Percentiles rank a stretch among this genome's conserved stretches.
Evolutionary conservation across 2,329 filamentous ascomycete species (phyloP).

Genomic region (Talaromyces sp.): DNA sequence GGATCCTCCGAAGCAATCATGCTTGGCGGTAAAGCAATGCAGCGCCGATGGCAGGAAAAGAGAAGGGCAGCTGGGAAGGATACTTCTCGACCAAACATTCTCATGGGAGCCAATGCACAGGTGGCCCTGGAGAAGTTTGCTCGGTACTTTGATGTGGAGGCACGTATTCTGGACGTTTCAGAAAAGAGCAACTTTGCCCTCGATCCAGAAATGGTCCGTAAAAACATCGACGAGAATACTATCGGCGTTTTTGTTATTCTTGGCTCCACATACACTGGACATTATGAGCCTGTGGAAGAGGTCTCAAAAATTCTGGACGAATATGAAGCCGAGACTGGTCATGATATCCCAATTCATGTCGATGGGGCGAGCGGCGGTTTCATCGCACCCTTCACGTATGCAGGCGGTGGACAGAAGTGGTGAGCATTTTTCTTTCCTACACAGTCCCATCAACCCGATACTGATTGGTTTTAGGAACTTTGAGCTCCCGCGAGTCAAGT

Average conservation of each 20-base stretch:
- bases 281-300: slow-evolving; percentile 69
- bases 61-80: slow-evolving; percentile 60
- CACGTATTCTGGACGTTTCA: slow-evolving; percentile 61
- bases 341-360: slow-evolving; percentile 62
- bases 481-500: slow-evolving; percentile 36
- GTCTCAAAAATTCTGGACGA: slow-evolving; percentile 64
- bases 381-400: slow-evolving; percentile 42
- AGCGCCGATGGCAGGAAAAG: slow-evolving; percentile 68
- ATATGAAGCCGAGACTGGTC: slow-evolving; percentile 59
- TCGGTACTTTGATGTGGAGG: slow-evolving; percentile 70
- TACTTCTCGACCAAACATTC: slow-evolving; percentile 63
- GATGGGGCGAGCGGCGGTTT: slow-evolving; percentile 45
- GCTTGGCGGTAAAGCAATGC: slow-evolving; percentile 69
- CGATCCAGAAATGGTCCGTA: slow-evolving; percentile 60
- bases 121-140: slow-evolving; percentile 72
- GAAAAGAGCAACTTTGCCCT: slow-evolving; percentile 60
- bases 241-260: slow-evolving; percentile 73
- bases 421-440: slow-evolving; percentile 22
- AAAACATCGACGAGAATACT: slow-evolving; percentile 72
- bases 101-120: slow-evolving; percentile 72
- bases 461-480: slow-evolving; percentile 27
- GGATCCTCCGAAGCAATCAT: slow-evolving; percentile 70
- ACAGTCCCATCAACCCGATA: slow-evolving; percentile 29
- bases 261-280: slow-evolving; percentile 69
- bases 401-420: slow-evolving; percentile 51